Base-by-base conservation (phyloP, 176 grass and related monocot species). In the Ensete ventricosum region DNA sequence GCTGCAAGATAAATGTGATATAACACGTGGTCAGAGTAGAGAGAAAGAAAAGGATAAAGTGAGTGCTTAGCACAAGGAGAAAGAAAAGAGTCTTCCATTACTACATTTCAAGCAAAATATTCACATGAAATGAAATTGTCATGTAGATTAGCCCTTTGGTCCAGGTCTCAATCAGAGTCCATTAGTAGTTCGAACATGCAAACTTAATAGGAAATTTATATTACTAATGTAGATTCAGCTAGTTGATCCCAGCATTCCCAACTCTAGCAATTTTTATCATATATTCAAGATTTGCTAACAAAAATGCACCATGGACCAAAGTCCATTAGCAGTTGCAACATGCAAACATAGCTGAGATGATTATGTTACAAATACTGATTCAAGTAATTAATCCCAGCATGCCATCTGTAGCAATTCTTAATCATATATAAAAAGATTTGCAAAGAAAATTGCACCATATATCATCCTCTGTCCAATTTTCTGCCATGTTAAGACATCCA, bases 1-100 rank as follows among this genome's bases (percentile, higher is more conserved):
- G 72, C 95, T 98, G 88, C 82, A 83, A 65, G 70, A 83, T 14
- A 76, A 78, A 69, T 58, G 55, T 55, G 13, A 52, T 71, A 52
- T 64, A n/a, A 73, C 68, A 65, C 79, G 50, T 14, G 14, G 8
- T 14, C 26, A 67, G 64, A 20, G 22, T 64, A 64, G 9, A 50
- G 9, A 50, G n/a, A 50, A 19, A 70, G 10, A 69, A 50, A 19
- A 70, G 27, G 27, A 29, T 29, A 29, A 29, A 29, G 27, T 2
- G 2, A 29, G 27, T 2, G 27, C 1, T 43, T 43, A 43, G 34
- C 34, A 43, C 34, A 43, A 43, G 34, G 34, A 43, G 34, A 43
- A 43, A 43, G 34, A 43, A 43, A 43, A 43, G 34, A 43, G 34
- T 43, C 34, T 43, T 43, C 34, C 34, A 43, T 43, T 43, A 43